phyloP scores from a whole-genome alignment of 75 land plant genomes.

The Picea sitchensis region DNA sequence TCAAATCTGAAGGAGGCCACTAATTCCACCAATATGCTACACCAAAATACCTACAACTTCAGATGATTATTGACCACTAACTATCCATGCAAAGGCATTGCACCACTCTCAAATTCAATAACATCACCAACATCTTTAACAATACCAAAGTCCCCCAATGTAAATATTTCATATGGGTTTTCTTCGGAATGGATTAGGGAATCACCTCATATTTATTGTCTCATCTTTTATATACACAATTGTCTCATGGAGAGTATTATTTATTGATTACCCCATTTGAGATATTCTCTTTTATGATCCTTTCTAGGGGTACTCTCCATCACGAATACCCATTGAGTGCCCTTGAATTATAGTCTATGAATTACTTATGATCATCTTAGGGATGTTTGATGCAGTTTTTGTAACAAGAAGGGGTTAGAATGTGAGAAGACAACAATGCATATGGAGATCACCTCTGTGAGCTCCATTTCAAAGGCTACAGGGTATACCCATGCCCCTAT shows the following conservation, averaged over 20 bases:
- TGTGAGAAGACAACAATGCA: neutral
- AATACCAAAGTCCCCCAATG: neutral
- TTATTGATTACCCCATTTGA: constrained; percentile 12
- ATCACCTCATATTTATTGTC: constrained; percentile 9
- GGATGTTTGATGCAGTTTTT: neutral
- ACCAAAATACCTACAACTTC: neutral
- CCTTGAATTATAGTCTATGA: neutral
- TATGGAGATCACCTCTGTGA: constrained; percentile 9
- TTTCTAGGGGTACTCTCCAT: constrained; percentile 10
- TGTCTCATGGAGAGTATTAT: constrained; percentile 1
- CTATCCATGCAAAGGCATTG: constrained; percentile 1
- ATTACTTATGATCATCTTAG: neutral
- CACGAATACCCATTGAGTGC: constrained; percentile 23
- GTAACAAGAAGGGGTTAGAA: neutral
- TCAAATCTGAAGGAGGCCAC: neutral
- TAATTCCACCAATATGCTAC: neutral
- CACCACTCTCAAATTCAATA: neutral
- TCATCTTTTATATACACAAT: constrained; percentile 17
- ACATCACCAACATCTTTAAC: neutral
- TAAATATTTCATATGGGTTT: constrained; percentile 20
- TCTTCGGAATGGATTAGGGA: constrained; percentile 12
- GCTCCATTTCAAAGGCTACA: neutral
- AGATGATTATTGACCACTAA: neutral
- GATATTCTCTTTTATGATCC: constrained; percentile 20
- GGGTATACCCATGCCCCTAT: too few relatives aligned